Percentiles rank a stretch among this genome's conserved stretches.
These are phyloP conservation scores for Aureobasidium namibiae DNA, from an alignment of 2,329 filamentous ascomycete genomes.

Conservation along the genomic window DNA sequence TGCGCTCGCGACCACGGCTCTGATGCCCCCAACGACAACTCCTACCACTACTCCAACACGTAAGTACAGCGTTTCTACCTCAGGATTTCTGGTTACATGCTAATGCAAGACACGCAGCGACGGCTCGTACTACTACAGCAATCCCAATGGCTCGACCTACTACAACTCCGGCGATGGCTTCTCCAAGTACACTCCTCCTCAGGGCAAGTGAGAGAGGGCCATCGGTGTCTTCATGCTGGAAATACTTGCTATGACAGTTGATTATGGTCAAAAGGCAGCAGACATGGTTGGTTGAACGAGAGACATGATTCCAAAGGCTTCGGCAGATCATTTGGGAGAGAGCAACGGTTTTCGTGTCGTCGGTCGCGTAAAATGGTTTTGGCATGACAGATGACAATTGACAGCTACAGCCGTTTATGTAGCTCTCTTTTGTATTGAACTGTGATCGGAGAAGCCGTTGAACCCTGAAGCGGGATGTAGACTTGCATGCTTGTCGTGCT, in stretches of 20 bases:
- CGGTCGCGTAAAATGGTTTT: neutral
- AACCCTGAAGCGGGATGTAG: neutral
- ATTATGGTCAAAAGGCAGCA: neutral
- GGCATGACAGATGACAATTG: neutral
- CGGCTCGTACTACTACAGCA: constrained; percentile 67
- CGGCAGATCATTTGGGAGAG: neutral
- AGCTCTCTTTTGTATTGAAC: neutral
- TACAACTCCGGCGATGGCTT: constrained; percentile 52
- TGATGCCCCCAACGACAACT: constrained; percentile 47
- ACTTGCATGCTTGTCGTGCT: too few relatives aligned
- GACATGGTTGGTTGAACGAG: neutral
- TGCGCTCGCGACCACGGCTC: constrained; percentile 57
- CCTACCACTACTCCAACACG: constrained; percentile 61
- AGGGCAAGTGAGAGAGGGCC: constrained; percentile 17
- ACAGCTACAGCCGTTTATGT: neutral
- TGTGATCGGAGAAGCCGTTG: neutral
- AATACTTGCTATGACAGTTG: too few relatives aligned
- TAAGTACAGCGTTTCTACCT: constrained; percentile 20
- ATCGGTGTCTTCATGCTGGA: too few relatives aligned
- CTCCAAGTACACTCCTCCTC: constrained; percentile 53
- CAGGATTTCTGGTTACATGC: neutral
- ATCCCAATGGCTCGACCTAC: constrained; percentile 53
- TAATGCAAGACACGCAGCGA: constrained; percentile 25
- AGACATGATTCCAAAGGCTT: neutral
- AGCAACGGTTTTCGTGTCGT: neutral